Conservation (phyloP, 2,329 filamentous ascomycete genomes). For the Curvularia spicifera region DNA sequence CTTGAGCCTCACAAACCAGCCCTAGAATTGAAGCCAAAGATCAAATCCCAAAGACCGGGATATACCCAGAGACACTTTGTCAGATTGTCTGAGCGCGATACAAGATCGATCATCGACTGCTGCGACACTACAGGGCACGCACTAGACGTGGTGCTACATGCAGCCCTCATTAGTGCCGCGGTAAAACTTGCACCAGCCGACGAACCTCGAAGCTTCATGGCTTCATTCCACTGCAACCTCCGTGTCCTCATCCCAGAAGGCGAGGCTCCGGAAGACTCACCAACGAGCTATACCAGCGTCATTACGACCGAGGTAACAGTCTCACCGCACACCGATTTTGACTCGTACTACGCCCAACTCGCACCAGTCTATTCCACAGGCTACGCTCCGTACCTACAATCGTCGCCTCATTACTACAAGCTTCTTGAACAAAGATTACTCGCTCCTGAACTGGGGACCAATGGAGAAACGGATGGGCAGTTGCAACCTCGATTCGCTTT, state of each 20-base stretch:
- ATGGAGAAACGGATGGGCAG: constrained; percentile 21
- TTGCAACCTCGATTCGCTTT: constrained; percentile 28
- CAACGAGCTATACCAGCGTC: constrained; percentile 29
- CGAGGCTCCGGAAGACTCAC: constrained; percentile 23
- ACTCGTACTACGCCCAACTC: constrained; percentile 28
- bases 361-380: constrained; percentile 27
- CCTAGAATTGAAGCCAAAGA: constrained; percentile 26
- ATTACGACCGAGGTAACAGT: constrained; percentile 31
- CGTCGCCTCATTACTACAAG: constrained; percentile 29
- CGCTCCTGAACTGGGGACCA: constrained; percentile 6
- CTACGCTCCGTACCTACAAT: constrained; percentile 28
- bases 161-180: constrained; percentile 26
- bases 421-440: constrained; percentile 21
- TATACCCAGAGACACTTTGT: constrained; percentile 14
- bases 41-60: constrained; percentile 16
- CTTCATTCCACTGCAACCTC: constrained; percentile 35
- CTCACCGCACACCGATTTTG: constrained; percentile 22
- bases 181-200: constrained; percentile 22
- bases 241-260: constrained; percentile 28
- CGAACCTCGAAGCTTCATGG: constrained; percentile 30
- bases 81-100: constrained; percentile 17
- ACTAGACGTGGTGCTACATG: constrained; percentile 22
- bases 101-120: constrained; percentile 19
- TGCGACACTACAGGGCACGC: constrained; percentile 18
- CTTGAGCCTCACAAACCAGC: constrained; percentile 27